phyloP scores from a whole-genome alignment of 1,284 basidiomycete genomes.

The Blastosporella zonata region DNA sequence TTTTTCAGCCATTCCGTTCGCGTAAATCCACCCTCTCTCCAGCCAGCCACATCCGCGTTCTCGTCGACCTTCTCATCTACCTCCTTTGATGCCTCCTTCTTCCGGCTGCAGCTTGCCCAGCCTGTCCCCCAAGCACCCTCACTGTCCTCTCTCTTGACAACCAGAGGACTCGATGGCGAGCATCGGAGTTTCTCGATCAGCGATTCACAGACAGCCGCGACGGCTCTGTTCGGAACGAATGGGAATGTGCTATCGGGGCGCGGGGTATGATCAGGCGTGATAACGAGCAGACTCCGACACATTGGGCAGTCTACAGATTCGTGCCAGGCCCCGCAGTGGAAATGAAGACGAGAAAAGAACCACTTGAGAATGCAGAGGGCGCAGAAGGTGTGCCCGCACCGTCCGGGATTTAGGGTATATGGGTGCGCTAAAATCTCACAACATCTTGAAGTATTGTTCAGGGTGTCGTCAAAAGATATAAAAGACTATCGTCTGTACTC shows the following conservation, averaged over 20 bases:
- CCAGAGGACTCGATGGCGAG: conserved; percentile 30
- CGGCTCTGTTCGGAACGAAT: conserved; percentile 58
- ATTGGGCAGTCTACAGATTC: conserved; percentile 63
- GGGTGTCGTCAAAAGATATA: conserved; percentile 8
- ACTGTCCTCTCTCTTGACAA: conserved; percentile 38
- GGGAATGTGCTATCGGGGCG: conserved; percentile 51
- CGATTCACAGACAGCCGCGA: conserved; percentile 46
- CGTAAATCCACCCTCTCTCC: conserved; percentile 45
- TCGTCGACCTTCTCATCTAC: conserved; percentile 28
- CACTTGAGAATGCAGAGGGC: conserved; percentile 61
- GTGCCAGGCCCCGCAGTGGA: conserved; percentile 61
- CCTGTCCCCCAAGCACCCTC: conserved; percentile 32
- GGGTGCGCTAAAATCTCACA: conserved; percentile 55
- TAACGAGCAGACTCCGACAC: conserved; percentile 52
- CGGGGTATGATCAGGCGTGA: conserved; percentile 47
- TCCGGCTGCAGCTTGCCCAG: conserved; percentile 29
- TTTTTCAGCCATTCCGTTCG: conserved; percentile 51
- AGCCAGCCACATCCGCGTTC: conserved; percentile 36
- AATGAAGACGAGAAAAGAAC: conserved; percentile 63
- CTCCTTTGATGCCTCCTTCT: conserved; percentile 34
- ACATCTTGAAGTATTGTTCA: conserved; percentile 30
- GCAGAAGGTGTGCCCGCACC: conserved; percentile 67
- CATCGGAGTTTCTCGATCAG: conserved; percentile 44
- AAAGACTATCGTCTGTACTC: conserved; percentile 20
- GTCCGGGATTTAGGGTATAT: conserved; percentile 49